Evolutionary conservation across 2,329 filamentous ascomycete species (phyloP), one percentile per base, ranked within the genome.

Genomic region (Fusarium sp.): DNA sequence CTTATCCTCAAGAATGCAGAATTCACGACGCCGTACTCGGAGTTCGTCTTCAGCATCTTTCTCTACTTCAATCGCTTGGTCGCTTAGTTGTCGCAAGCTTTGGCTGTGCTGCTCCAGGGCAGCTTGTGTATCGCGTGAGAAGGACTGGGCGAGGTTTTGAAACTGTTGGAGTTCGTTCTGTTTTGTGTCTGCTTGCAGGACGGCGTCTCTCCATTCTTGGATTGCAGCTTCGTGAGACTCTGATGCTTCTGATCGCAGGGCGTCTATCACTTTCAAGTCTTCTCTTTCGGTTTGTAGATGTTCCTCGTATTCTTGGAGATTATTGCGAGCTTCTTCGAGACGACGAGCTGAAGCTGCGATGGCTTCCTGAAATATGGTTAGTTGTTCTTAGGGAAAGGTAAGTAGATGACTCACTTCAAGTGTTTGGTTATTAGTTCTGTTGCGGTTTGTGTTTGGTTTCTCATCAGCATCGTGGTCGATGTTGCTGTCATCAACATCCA

Each of bases 141-240:
- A 61, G 10, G 58, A 61, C 6, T 42, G 58, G 4, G 58, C 58
- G 18, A 61, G 47, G 14, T 41, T 24, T 28, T 61, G 47, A 11
- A 61, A 54, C 11, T 61, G 58, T 18, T 28, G 49, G 18, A 61
- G 58, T 55, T 61, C 58, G 36, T 42, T 54, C 18, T 61, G 58
- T 10, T 61, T 61, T 42, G 47, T 61, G 4, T 61, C 58, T 54
- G 36, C 47, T 35, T 61, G 33, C 7, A 61, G 2, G 13, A 61
- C 47, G 18, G 58, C 58, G 20, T 55, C 47, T 55, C 58, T 61
- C 58, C 58, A 61, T 18, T 18, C 51, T 15, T 61, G 47, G 7
- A 61, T 55, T 1, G 58, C 47, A 4, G n/a, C 47, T 15, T 55
- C 58, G n/a, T 61, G 58, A 18, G 17, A 31, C 8, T 26, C 36